Evolutionary conservation across 2,329 filamentous ascomycete species (phyloP).

Genomic region (Exophiala lecanii-corni): DNA sequence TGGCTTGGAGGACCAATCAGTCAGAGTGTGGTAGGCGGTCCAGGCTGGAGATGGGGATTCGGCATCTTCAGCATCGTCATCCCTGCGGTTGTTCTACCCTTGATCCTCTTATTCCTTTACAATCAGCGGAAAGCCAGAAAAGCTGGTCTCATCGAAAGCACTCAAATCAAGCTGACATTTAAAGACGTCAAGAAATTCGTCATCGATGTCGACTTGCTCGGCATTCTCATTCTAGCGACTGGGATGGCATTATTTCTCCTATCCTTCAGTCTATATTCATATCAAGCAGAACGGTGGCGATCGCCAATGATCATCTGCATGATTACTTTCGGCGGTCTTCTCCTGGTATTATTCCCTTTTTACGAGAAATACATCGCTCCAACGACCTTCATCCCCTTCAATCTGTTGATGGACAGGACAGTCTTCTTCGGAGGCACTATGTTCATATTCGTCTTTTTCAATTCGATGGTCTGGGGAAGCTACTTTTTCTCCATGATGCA

Average conservation of each 20-base stretch:
- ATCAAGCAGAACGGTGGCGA: constrained; percentile 37
- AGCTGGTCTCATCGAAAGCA: constrained; percentile 43
- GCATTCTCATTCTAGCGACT: constrained; percentile 54
- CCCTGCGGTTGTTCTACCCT: constrained; percentile 50
- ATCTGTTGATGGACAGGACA: constrained; percentile 43
- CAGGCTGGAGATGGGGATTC: constrained; percentile 59
- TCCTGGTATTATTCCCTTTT: constrained; percentile 49
- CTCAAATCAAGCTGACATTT: constrained; percentile 31
- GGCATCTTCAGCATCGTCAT: constrained; percentile 57
- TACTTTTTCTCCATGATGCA: constrained; percentile 52
- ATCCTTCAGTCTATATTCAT: constrained; percentile 53
- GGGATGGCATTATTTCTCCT: constrained; percentile 61
- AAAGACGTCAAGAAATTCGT: constrained; percentile 43
- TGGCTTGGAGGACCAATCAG: constrained; percentile 52
- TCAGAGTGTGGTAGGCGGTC: constrained; percentile 43
- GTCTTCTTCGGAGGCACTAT: constrained; percentile 49
- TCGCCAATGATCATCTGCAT: constrained; percentile 46
- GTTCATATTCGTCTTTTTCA: constrained; percentile 43
- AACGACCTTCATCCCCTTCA: constrained; percentile 50
- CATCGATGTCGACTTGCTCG: constrained; percentile 55
- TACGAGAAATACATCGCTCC: constrained; percentile 51
- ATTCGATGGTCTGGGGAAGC: constrained; percentile 47
- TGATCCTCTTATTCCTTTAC: constrained; percentile 47
- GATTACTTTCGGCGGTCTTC: constrained; percentile 48
- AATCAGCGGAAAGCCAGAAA: constrained; percentile 54